Percentiles rank a stretch among this genome's conserved stretches.
Conservation (phyloP, 306 rosid species). For the Morella rubra region DNA sequence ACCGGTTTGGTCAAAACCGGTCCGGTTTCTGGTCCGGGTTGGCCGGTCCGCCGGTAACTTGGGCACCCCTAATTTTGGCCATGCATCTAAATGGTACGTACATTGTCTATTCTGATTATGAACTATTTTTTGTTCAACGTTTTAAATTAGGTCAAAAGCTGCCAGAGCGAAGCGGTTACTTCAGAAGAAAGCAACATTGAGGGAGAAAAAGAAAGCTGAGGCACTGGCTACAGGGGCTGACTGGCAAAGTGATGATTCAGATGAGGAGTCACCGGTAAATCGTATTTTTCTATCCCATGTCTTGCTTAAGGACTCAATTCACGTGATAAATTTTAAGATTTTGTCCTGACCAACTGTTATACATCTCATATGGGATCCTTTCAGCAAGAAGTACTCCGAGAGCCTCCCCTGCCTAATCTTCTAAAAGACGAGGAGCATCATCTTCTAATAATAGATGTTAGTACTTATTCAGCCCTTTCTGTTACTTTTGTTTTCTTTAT, state of each 20-base stretch:
- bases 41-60: too few relatives aligned
- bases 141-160: constrained; percentile 66
- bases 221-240: constrained; percentile 74
- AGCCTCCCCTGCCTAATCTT: constrained; percentile 65
- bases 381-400: constrained; percentile 42
- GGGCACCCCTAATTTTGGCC: too few relatives aligned
- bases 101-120: constrained; percentile 13
- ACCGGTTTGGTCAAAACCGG: too few relatives aligned
- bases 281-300: constrained; percentile 3
- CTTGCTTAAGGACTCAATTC: constrained; percentile 21
- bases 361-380: constrained; percentile 33
- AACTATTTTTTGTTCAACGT: constrained; percentile 12
- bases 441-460: constrained; percentile 66
- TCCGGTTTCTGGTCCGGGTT: too few relatives aligned
- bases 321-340: constrained; percentile 15
- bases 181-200: constrained; percentile 56
- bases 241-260: constrained; percentile 76
- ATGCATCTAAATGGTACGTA: not conserved
- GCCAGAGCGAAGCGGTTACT: constrained; percentile 73
- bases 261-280: constrained; percentile 59
- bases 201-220: constrained; percentile 67
- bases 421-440: constrained; percentile 68
- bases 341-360: constrained; percentile 23
- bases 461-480: constrained; percentile 35
- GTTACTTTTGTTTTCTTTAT: constrained; percentile 8